Evolutionary conservation across 2,329 filamentous ascomycete species (phyloP).

Genomic region (Truncatella angustata): DNA sequence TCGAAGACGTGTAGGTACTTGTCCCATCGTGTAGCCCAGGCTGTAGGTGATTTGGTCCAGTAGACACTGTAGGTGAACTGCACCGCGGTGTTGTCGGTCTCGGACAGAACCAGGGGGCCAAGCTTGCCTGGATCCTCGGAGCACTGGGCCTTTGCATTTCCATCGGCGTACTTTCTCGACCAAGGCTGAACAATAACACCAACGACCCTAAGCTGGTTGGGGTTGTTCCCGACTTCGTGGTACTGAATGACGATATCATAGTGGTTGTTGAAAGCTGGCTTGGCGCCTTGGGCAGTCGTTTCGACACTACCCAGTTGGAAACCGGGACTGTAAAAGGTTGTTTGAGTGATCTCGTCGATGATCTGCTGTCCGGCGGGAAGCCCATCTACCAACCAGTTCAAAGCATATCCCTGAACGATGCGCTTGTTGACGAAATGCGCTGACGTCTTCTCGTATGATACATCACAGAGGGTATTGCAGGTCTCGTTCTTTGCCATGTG

Average conservation of each 20-base stretch:
- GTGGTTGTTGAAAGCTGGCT: slow-evolving; percentile 80
- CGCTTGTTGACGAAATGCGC: slow-evolving; percentile 78
- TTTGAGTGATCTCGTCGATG: slow-evolving; percentile 70
- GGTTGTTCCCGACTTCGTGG: slow-evolving; percentile 68
- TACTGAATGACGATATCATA: slow-evolving; percentile 94
- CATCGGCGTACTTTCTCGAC: slow-evolving; percentile 61
- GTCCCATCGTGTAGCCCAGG: slow-evolving; percentile 97
- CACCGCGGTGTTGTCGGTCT: slow-evolving; percentile 58
- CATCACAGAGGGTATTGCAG: slow-evolving; percentile 77
- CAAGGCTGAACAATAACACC: slow-evolving; percentile 85
- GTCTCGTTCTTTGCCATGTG: slow-evolving; percentile 84
- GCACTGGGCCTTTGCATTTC: slow-evolving; percentile 65
- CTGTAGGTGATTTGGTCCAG: slow-evolving; percentile 80
- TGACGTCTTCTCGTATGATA: slow-evolving; percentile 61
- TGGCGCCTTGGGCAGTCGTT: slow-evolving; percentile 45
- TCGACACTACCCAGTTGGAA: slow-evolving; percentile 70
- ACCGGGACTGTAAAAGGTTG: slow-evolving; percentile 85
- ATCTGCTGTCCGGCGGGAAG: slow-evolving; percentile 86
- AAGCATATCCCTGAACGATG: slow-evolving; percentile 82
- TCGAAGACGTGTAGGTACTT: slow-evolving; percentile 98
- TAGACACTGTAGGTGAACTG: slow-evolving; percentile 90
- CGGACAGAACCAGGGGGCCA: slow-evolving; percentile 56
- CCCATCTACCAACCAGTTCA: slow-evolving; percentile 96
- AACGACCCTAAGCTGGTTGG: slow-evolving; percentile 79
- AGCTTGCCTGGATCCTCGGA: slow-evolving; percentile 45